A percentile compares a stretch with the other conserved stretches of the same genome.
phyloP scores from a whole-genome alignment of 345 rosid species.

The Passiflora organensis region DNA sequence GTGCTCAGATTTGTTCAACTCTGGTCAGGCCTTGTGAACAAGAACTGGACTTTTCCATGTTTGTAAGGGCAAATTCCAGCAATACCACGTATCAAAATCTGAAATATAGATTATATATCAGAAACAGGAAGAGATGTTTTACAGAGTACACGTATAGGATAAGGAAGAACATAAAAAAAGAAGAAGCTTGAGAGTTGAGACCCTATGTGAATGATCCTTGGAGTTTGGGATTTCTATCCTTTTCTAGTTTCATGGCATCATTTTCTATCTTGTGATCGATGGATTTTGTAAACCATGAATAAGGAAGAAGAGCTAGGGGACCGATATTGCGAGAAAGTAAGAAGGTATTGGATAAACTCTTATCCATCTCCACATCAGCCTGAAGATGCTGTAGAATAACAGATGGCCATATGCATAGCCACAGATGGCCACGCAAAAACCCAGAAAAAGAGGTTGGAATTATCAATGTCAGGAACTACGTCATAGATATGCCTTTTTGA shows the following conservation, averaged over 20 bases:
- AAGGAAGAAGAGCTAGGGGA: slow-evolving; percentile 13
- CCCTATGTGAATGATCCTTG: no score
- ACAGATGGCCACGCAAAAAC: neutral
- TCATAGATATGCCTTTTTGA: neutral
- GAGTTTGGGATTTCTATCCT: no score
- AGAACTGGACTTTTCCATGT: slow-evolving; percentile 4
- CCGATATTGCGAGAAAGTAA: slow-evolving; percentile 21
- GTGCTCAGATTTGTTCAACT: no score
- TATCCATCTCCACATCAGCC: slow-evolving; percentile 37
- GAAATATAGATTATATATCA: no score
- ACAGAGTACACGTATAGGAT: no score
- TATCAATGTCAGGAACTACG: neutral
- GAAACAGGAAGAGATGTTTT: no score
- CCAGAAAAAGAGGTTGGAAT: neutral
- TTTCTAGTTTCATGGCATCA: no score
- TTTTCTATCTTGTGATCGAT: neutral
- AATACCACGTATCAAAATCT: neutral
- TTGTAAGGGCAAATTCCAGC: slow-evolving; percentile 10
- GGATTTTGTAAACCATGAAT: slow-evolving; percentile 8
- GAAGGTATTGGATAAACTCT: slow-evolving; percentile 37
- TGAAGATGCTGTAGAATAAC: slow-evolving; percentile 7
- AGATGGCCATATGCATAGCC: neutral
- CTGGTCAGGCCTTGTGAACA: neutral
- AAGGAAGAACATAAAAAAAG: no score
- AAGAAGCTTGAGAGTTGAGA: no score